Conservation (phyloP, 495 filamentous ascomycete genomes). For the Daldinia childiae region DNA sequence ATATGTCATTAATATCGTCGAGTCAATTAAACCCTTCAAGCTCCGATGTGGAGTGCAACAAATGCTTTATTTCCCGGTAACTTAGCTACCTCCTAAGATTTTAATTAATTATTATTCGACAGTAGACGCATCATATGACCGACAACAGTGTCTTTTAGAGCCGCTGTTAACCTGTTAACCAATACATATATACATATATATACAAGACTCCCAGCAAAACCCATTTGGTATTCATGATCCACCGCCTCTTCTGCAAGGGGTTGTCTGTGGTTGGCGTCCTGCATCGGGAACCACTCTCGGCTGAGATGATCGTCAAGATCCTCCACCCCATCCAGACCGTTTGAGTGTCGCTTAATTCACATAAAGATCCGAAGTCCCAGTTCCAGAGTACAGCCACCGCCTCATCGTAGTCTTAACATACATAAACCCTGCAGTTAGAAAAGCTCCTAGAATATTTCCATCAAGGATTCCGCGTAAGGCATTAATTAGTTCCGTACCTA, state of each 20-base stretch:
- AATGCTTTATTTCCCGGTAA: not conserved
- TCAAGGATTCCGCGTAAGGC: not conserved
- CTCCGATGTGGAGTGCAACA: conserved; percentile 1
- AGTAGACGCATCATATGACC: conserved; percentile 3
- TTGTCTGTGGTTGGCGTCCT: conserved; percentile 17
- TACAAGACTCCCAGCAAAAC: conserved; percentile 24
- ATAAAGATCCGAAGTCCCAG: conserved; percentile 23
- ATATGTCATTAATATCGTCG: conserved; percentile 24
- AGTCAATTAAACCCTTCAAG: not conserved
- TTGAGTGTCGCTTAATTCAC: conserved; percentile 26
- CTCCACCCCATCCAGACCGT: conserved; percentile 17
- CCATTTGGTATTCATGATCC: conserved; percentile 30
- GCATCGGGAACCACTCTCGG: conserved; percentile 38
- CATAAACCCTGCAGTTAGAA: not conserved
- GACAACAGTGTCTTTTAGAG: conserved; percentile 4
- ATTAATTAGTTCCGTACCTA: not conserved
- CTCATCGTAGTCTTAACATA: not conserved
- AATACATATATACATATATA: too few species aligned
- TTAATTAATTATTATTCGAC: conserved; percentile 8
- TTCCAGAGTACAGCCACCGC: not conserved
- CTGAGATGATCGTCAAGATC: conserved; percentile 39
- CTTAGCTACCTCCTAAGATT: too few species aligned
- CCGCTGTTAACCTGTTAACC: not conserved
- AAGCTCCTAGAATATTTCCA: not conserved
- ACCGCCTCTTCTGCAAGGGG: conserved; percentile 42